Conservation (phyloP, 2,329 filamentous ascomycete genomes). For the Trichoderma koningiopsis region DNA sequence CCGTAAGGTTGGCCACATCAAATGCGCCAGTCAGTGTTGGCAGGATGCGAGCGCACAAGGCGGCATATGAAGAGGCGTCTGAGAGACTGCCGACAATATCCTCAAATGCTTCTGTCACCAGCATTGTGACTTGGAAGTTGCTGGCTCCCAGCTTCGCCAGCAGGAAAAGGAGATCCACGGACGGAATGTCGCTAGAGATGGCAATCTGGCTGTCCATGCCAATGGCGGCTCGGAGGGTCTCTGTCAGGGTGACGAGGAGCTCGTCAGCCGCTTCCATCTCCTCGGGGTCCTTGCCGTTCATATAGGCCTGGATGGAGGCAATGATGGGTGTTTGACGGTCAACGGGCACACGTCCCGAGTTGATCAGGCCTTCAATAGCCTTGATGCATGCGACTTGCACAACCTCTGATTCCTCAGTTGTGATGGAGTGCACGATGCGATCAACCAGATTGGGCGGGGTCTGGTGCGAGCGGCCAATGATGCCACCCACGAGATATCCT, state of each 20-base stretch:
- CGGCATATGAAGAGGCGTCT: constrained; percentile 69
- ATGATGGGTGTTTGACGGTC: constrained; percentile 64
- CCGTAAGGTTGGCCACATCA: constrained; percentile 81
- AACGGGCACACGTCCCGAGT: constrained; percentile 51
- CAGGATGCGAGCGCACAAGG: constrained; percentile 81
- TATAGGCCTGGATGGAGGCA: constrained; percentile 69
- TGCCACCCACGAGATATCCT: constrained; percentile 83
- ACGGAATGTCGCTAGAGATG: constrained; percentile 69
- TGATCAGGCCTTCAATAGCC: constrained; percentile 70
- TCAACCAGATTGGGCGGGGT: constrained; percentile 69
- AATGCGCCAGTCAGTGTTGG: constrained; percentile 88
- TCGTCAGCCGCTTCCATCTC: constrained; percentile 90
- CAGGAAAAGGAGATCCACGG: constrained; percentile 82
- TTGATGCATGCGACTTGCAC: constrained; percentile 92
- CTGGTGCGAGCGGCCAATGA: constrained; percentile 69
- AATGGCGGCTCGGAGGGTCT: constrained; percentile 82
- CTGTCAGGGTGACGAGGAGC: constrained; percentile 84
- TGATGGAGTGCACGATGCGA: constrained; percentile 73
- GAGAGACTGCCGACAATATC: constrained; percentile 74
- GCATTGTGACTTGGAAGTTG: constrained; percentile 87
- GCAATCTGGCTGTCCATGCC: constrained; percentile 75
- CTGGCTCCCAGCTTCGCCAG: constrained; percentile 84
- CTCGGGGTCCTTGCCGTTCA: constrained; percentile 75
- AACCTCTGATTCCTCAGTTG: constrained; percentile 76
- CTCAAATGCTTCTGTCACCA: constrained; percentile 90